Base-by-base conservation (phyloP, 2,329 filamentous ascomycete species). In the Daldinia sp. region DNA sequence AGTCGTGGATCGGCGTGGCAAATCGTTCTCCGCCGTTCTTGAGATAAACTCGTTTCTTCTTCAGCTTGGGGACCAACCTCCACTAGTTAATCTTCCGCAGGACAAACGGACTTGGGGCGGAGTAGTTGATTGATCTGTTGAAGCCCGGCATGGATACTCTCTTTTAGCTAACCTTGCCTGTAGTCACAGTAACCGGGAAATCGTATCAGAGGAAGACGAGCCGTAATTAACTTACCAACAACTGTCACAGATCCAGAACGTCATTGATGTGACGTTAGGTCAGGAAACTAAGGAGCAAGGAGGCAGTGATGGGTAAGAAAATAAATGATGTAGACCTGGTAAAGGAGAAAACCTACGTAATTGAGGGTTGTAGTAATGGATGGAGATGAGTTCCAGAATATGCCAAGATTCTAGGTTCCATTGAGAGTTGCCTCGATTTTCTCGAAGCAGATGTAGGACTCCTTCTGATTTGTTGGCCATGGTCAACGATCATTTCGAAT, bases 351-450 rank as follows among this genome's bases (percentile, higher is more conserved):
- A 63, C n/a, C 64, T 69, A 71, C 62, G 67, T 69, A 70, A 72
- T 70, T 60, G 54, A 70, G 33, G 67, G 28, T 26, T 60, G 55
- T 61, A 15, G 55, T 60, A 61, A 64, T 61, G 56, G 51, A 61
- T 39, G 62, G 62, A 64, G 67, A 68, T 62, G 64, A 69, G 61
- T 72, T 69, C 69, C 67, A 72, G 69, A 72, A 72, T 68, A 68
- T 50, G 69, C 69, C 69, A 72, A 72, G 69, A 68, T 64, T 68
- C 66, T 64, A 63, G 64, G 69, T 65, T 58, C 69, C 69, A 72
- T 58, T 54, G 67, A 37, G 56, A 55, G 63, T 61, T 67, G 63
- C 67, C 64, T 72, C 67, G 64, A 63, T 70, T 72, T 70, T 62
- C 67, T 72, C 61, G 56, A 72, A 72, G 60, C 62, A 70, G 64